Evolutionary conservation across 345 rosid species (phyloP).

Genomic region (Pistacia atlantica): DNA sequence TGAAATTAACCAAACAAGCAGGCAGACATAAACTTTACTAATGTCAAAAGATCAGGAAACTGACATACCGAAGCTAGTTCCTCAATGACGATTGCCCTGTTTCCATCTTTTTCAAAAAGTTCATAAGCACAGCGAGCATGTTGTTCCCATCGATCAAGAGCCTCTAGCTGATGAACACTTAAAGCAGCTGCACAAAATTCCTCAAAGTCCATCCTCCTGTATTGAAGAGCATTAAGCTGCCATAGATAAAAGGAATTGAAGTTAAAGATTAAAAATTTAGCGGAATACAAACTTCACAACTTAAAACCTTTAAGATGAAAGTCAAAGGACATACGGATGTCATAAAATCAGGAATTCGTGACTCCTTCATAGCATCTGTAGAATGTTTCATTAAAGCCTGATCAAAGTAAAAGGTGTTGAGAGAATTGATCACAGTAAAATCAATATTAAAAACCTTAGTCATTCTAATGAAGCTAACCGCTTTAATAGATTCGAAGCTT

Average conservation of each 20-base stretch:
- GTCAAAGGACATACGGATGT: conserved; percentile 57
- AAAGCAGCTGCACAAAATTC: conserved; percentile 93
- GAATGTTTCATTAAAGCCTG: conserved; percentile 87
- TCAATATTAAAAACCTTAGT: conserved; percentile 4
- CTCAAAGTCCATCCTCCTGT: conserved; percentile 84
- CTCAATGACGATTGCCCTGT: conserved; percentile 83
- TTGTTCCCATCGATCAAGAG: conserved; percentile 93
- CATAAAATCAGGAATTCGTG: conserved; percentile 82
- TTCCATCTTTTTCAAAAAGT: conserved; percentile 91
- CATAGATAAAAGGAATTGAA: conserved; percentile 15
- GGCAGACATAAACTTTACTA: neutral
- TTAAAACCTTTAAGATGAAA: neutral
- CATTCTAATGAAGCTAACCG: conserved; percentile 38
- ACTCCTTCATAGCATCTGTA: conserved; percentile 95
- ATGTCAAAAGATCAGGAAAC: neutral
- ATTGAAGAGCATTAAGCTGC: conserved; percentile 88
- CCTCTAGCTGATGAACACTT: conserved; percentile 93
- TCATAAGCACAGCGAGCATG: conserved; percentile 92
- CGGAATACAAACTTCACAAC: neutral
- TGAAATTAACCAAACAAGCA: neutral
- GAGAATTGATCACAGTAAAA: conserved; percentile 11
- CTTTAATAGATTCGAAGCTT: conserved; percentile 71
- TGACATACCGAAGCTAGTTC: conserved; percentile 86
- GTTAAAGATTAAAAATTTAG: conserved; percentile 12
- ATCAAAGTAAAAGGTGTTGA: conserved; percentile 25